A percentile compares a stretch with the other conserved stretches of the same genome.
phyloP scores from a whole-genome alignment of 257 asterid genomes.

The Nicotiana benthamiana region DNA sequence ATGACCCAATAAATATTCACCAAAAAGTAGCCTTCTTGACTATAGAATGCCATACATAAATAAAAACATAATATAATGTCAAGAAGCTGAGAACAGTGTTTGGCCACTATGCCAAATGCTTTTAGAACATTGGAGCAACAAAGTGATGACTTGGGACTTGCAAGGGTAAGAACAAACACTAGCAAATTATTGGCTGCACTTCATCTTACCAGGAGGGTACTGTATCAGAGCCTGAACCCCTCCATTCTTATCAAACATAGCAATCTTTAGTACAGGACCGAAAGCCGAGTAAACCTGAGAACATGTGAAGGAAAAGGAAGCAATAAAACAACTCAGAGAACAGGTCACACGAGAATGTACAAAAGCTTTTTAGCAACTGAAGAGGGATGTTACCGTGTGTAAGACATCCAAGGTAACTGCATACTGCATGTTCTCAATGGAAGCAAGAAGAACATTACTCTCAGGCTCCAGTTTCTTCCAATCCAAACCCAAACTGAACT shows the following conservation, averaged over 20 bases:
- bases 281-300: slow-evolving; percentile 71
- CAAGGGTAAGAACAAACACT: neutral
- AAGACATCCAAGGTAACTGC: slow-evolving; percentile 91
- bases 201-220: slow-evolving; percentile 66
- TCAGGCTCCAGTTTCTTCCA: slow-evolving; percentile 86
- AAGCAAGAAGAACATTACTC: slow-evolving; percentile 96
- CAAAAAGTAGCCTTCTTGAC: neutral
- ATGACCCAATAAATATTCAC: neutral
- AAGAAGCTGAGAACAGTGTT: neutral
- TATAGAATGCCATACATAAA: neutral
- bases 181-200: neutral
- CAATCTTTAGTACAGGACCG: slow-evolving; percentile 81
- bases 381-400: slow-evolving; percentile 49
- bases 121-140: neutral
- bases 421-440: slow-evolving; percentile 97
- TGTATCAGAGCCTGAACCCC: slow-evolving; percentile 89
- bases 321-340: slow-evolving; percentile 1
- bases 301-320: slow-evolving; percentile 7
- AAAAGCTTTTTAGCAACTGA: neutral
- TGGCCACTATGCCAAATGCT: neutral
- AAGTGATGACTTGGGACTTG: neutral
- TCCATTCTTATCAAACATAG: slow-evolving; percentile 87
- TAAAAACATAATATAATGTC: neutral
- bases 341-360: neutral
- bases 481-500: slow-evolving; percentile 77